A percentile compares a stretch with the other conserved stretches of the same genome.
Evolutionary conservation across 768 basidiomycete species (phyloP).

Genomic region (Mycena maculata): DNA sequence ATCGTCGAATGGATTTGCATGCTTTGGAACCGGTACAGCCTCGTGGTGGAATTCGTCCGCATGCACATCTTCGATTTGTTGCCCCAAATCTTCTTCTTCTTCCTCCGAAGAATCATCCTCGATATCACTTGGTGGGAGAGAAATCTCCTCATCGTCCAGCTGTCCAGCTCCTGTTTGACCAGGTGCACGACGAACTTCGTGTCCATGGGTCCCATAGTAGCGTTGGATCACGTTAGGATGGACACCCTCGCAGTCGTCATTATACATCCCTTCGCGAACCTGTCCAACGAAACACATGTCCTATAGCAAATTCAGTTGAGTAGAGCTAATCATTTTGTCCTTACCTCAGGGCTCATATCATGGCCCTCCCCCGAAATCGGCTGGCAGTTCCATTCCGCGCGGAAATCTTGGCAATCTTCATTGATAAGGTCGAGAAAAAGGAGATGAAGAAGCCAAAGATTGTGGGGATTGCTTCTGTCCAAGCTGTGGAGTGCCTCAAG

Average conservation of each 20-base stretch:
- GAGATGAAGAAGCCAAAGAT: slow-evolving; percentile 15
- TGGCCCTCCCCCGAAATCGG: slow-evolving; percentile 36
- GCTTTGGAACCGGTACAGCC: slow-evolving; percentile 12
- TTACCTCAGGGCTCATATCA: slow-evolving; percentile 24
- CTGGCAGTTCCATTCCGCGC: slow-evolving; percentile 25
- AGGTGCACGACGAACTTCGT: not conserved
- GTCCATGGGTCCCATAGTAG: slow-evolving; percentile 8
- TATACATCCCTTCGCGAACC: slow-evolving; percentile 1
- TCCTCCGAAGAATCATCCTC: too few relatives aligned
- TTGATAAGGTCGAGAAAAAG: slow-evolving; percentile 20
- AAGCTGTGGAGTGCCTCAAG: slow-evolving; percentile 2
- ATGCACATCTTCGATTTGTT: not conserved
- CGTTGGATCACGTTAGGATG: not conserved
- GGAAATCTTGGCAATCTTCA: slow-evolving; percentile 25
- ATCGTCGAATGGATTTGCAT: slow-evolving; percentile 16
- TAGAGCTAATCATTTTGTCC: not conserved
- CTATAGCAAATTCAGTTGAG: not conserved
- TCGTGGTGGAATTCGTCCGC: slow-evolving; percentile 24
- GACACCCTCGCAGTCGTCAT: slow-evolving; percentile 7
- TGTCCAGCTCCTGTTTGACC: slow-evolving; percentile 12
- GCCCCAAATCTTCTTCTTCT: not conserved
- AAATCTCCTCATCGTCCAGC: not conserved
- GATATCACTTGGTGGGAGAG: too few relatives aligned
- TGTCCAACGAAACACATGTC: slow-evolving; percentile 15
- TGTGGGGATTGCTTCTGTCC: slow-evolving; percentile 1